These are phyloP conservation scores for Metarhizium robertsii DNA, from an alignment of 2,329 filamentous ascomycete genomes.

Conservation along the genomic window DNA sequence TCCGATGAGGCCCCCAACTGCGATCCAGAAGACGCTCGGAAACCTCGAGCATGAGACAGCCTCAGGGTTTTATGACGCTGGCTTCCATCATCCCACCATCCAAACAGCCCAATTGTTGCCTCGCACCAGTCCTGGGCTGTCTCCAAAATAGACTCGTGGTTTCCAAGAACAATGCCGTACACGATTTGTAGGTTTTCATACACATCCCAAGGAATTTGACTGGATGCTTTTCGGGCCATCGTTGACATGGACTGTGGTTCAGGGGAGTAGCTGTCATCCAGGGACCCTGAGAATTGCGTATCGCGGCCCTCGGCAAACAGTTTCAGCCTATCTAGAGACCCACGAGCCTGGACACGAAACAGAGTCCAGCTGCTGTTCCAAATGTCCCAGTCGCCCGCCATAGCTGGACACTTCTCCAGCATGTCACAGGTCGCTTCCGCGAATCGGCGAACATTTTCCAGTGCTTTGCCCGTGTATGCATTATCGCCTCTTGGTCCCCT, in stretches of 20 bases:
- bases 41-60: constrained; percentile 29
- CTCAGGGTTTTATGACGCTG: constrained; percentile 30
- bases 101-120: constrained; percentile 70
- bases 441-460: constrained; percentile 70
- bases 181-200: constrained; percentile 76
- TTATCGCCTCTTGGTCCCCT: constrained; percentile 55
- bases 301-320: constrained; percentile 71
- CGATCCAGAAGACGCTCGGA: constrained; percentile 24
- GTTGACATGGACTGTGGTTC: constrained; percentile 49
- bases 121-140: constrained; percentile 87
- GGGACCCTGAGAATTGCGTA: constrained; percentile 25
- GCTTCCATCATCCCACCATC: constrained; percentile 87
- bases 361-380: constrained; percentile 73
- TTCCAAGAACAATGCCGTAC: constrained; percentile 73
- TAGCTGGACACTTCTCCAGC: constrained; percentile 64
- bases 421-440: constrained; percentile 59
- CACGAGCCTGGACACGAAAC: constrained; percentile 67
- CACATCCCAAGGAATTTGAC: constrained; percentile 79
- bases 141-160: constrained; percentile 63
- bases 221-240: constrained; percentile 68
- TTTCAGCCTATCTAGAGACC: constrained; percentile 60
- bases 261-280: constrained; percentile 25
- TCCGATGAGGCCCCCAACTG: constrained; percentile 49
- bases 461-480: constrained; percentile 64
- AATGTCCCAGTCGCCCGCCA: constrained; percentile 70